These are phyloP conservation scores for Eruca vesicaria DNA, from an alignment of 441 rosid genomes.

Conservation along the genomic window DNA sequence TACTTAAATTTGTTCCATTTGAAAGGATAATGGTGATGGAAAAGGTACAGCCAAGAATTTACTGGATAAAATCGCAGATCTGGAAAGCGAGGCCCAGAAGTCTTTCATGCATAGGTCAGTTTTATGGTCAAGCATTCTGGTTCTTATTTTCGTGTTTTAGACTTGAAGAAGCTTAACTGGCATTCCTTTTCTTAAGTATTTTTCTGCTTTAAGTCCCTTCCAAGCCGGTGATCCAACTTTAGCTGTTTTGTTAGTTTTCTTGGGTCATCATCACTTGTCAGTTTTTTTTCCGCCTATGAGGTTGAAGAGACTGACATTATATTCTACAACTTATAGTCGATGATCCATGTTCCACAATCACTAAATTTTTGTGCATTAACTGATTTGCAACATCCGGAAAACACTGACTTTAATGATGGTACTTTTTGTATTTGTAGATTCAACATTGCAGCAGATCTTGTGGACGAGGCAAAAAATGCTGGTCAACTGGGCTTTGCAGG, in stretches of 20 bases:
- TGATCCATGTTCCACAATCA: constrained; percentile 1
- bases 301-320: neutral
- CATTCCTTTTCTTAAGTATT: neutral
- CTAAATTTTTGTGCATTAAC: neutral
- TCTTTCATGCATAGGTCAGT: constrained; percentile 99
- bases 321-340: neutral
- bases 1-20: constrained; percentile 9
- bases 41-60: constrained; percentile 78
- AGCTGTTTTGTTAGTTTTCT: constrained; percentile 8
- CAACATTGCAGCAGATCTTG: constrained; percentile 93
- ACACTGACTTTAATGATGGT: constrained; percentile 5
- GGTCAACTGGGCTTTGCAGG: constrained; percentile 88
- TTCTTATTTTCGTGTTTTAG: constrained; percentile 1
- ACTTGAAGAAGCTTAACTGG: neutral
- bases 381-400: neutral
- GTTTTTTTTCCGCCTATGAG: neutral
- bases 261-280: neutral
- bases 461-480: constrained; percentile 70
- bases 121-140: constrained; percentile 12
- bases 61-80: constrained; percentile 70
- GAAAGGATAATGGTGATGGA: constrained; percentile 76
- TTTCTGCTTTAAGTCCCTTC: constrained; percentile 1
- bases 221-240: neutral
- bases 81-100: constrained; percentile 97
- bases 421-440: constrained; percentile 49